Evolutionary conservation across 768 basidiomycete species (phyloP), one percentile per base, ranked within the genome.

Genomic region (Russula abietina): DNA sequence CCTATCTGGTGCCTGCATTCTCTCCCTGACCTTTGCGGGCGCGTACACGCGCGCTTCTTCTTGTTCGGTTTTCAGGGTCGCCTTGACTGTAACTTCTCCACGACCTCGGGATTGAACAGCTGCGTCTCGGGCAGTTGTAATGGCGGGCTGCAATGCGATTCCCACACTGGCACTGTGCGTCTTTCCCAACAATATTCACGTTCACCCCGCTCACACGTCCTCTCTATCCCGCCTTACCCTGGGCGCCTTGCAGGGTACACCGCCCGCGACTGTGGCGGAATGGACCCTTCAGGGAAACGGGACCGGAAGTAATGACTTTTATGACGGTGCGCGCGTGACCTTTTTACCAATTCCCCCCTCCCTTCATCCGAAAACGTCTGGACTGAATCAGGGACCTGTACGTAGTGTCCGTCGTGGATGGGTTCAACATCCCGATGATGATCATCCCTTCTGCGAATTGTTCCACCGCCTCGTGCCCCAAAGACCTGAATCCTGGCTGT

Each of bases 211-310:
- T 26, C 38, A 57, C n/a, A n/a, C 17, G n/a, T n/a, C 14, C 4
- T 36, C 36, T 12, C 36, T 36, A 12, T 36, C 11, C 12, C 19
- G 19, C 41, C 41, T n/a, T 19, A 8, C 9, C 43, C 43, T n/a
- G 43, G 22, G 39, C 8, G 65, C 55, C 11, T 22, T 52, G 22
- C 45, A 80, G 80, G 85, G 84, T 55, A 79, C 84, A 22, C 86
- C 87, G 36, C 88, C 88, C 48, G 87, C 83, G 12, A 80, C 81
- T 4, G 74, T 89, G 41, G 88, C 87, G 1, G 86, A 89, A 67
- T 88, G 81, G 75, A 87, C 84, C n/a, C 72, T 88, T 10, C 67
- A 75, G 66, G 77, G 69, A 1, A 69, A 71, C 48, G 77, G 74
- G 14, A n/a, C n/a, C n/a, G n/a, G n/a, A n/a, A 77, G 75, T 52